Evolutionary conservation across 2,329 filamentous ascomycete genomes (phyloP).

Genomic region (Xylariaceae sp.): DNA sequence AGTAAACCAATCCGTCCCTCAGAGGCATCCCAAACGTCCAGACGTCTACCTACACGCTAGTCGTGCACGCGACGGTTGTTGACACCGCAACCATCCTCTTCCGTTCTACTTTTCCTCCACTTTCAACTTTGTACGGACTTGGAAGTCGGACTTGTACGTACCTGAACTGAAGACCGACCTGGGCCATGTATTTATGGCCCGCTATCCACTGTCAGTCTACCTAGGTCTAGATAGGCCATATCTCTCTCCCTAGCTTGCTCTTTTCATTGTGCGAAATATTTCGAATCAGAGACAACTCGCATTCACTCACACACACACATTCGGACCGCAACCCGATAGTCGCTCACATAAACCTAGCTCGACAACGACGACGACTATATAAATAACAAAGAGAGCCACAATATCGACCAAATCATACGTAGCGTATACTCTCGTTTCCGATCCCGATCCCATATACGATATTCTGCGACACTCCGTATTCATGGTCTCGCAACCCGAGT

Average conservation of each 20-base stretch:
- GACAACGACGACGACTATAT: neutral
- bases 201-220: neutral
- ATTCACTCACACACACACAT: neutral
- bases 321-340: neutral
- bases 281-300: neutral
- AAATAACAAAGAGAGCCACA: neutral
- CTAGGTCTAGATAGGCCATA: neutral
- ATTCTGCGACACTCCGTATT: constrained; percentile 24
- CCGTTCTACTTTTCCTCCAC: neutral
- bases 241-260: neutral
- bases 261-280: neutral
- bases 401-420: neutral
- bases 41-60: constrained; percentile 16
- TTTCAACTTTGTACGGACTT: neutral
- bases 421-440: neutral
- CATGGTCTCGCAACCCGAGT: constrained; percentile 61
- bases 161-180: neutral
- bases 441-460: too few relatives aligned
- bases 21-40: neutral
- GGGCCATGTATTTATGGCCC: neutral
- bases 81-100: constrained; percentile 13
- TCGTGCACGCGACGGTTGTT: constrained; percentile 22
- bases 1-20: constrained; percentile 1
- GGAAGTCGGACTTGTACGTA: neutral
- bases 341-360: neutral